Evolutionary conservation across 768 basidiomycete genomes (phyloP), one percentile per base, ranked within the genome.

Genomic region (Amanita pallidorosea): DNA sequence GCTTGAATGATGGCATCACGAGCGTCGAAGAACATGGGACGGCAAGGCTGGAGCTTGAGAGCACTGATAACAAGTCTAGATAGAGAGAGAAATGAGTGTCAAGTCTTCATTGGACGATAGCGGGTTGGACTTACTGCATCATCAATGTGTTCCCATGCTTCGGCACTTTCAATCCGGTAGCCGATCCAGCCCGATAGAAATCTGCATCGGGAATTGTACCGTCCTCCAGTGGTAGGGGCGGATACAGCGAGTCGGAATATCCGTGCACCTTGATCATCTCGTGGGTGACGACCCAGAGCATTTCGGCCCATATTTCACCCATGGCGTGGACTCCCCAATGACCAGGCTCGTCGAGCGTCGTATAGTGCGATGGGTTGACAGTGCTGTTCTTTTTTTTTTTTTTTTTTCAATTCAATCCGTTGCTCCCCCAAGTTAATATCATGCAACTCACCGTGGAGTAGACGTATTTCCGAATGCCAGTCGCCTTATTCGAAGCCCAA

Each of bases 41-140:
- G 76, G 70, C 95, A 99, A 3, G 84, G 81, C 63, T 97, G 94
- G 40, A 96, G 71, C 75, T 97, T 97, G 93, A 99, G 95, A 8
- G 76, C 93, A 62, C 85, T 83, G 25, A 98, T 49, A 38, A 96
- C 84, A 41, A 97, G 81, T 17, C 63, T 81, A 79, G 45, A 18
- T 29, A 23, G 38, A 29, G 11, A 29, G 8, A n/a, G 29, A 40
- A 42, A 45, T 2, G 42, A 22, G 49, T 18, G 35, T 22, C 18
- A 33, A 47, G 7, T 45, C 17, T 23, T 34, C 45, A 42, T 44
- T 23, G 23, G 22, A 54, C 49, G 44, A 34, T 48, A n/a, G 74
- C 72, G 54, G 57, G 74, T 20, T 9, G 17, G 7, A 20, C 47
- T 23, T n/a, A 48, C 74, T 90, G 88, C 9, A 90, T 65, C 35